Conservation (phyloP, 2,329 filamentous ascomycete genomes). For the Calonectria henricotiae region DNA sequence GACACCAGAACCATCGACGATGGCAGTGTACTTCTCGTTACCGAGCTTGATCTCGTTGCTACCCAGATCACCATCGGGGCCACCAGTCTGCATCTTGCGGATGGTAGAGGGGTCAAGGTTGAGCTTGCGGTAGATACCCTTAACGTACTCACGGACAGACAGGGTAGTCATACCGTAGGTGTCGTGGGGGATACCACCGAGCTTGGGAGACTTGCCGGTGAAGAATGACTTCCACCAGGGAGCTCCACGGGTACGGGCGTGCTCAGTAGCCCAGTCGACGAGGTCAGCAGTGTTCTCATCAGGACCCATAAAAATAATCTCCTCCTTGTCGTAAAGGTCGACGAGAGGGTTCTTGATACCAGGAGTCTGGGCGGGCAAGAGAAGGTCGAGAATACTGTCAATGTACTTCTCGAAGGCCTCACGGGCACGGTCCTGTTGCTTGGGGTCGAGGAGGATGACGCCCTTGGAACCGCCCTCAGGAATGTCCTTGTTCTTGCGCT, state of each 20-base stretch:
- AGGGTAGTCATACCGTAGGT: constrained; percentile 97
- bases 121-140: constrained; percentile 97
- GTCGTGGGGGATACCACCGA: constrained; percentile 98
- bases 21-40: constrained; percentile 94
- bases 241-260: constrained; percentile 88
- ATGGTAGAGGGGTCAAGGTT: constrained; percentile 89
- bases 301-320: constrained; percentile 98
- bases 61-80: constrained; percentile 95
- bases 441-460: constrained; percentile 93
- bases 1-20: constrained; percentile 97
- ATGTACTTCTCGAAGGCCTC: constrained; percentile 99
- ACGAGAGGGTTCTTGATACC: constrained; percentile 99
- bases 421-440: constrained; percentile 92
- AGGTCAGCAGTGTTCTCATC: constrained; percentile 99
- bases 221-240: constrained; percentile 99
- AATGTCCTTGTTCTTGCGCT: constrained; percentile 99
- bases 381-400: constrained; percentile 95
- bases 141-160: constrained; percentile 95
- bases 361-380: constrained; percentile 90
- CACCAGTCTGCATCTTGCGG: constrained; percentile 96
- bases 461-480: constrained; percentile 98
- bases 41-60: constrained; percentile 98
- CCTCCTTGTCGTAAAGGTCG: constrained; percentile 93
- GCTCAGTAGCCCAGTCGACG: constrained; percentile 98
- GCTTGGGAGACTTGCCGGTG: constrained; percentile 96